Evolutionary conservation across 2,329 filamentous ascomycete genomes (phyloP).

Genomic region (Talaromyces amestolkiae): DNA sequence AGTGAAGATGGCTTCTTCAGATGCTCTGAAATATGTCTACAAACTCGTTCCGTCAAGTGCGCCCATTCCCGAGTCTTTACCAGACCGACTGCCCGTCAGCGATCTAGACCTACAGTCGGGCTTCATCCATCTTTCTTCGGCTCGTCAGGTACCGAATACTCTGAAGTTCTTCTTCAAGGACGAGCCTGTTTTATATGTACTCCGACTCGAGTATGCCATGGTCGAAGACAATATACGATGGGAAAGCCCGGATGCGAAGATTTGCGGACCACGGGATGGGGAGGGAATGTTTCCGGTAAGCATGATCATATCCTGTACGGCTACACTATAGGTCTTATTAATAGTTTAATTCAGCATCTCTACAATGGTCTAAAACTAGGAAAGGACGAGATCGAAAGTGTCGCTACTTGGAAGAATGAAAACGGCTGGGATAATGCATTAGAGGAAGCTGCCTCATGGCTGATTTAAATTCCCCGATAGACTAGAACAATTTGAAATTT

Average conservation of each 20-base stretch:
- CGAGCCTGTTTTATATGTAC: constrained; percentile 37
- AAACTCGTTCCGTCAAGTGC: constrained; percentile 39
- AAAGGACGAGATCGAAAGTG: constrained; percentile 38
- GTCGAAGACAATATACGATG: constrained; percentile 34
- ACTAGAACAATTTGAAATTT: not conserved
- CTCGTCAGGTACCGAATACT: constrained; percentile 39
- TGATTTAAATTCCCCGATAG: constrained; percentile 24
- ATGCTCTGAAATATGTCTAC: constrained; percentile 34
- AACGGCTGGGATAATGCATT: constrained; percentile 38
- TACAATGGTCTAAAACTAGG: constrained; percentile 41
- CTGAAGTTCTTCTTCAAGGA: constrained; percentile 39
- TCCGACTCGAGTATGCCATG: constrained; percentile 35
- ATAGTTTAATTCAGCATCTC: constrained; percentile 30
- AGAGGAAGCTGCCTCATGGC: constrained; percentile 35
- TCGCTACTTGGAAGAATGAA: constrained; percentile 39
- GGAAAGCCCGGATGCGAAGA: constrained; percentile 39
- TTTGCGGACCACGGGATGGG: constrained; percentile 35
- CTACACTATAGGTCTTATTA: not conserved
- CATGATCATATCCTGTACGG: not conserved
- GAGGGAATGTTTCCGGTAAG: constrained; percentile 43
- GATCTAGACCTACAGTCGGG: constrained; percentile 36
- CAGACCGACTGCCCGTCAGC: constrained; percentile 37
- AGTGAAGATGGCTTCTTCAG: constrained; percentile 15
- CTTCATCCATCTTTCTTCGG: constrained; percentile 41
- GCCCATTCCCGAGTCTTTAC: constrained; percentile 36